Base-by-base conservation (phyloP, 2,329 filamentous ascomycete species). In the Trichophyton equinum region DNA sequence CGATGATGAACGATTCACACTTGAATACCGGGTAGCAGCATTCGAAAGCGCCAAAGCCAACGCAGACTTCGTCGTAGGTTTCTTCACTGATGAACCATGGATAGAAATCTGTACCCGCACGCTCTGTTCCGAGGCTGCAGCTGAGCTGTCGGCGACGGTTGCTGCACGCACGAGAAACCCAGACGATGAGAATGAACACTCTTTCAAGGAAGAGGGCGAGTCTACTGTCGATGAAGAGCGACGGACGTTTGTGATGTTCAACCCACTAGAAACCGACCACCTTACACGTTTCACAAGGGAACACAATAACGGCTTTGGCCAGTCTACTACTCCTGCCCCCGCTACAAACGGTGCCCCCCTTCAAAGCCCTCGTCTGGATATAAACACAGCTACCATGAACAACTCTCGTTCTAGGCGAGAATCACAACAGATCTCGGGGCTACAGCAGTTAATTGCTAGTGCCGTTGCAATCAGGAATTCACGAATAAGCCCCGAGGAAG, bases 11-110 rank as follows among this genome's bases (percentile, higher is more conserved):
- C 66, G 68, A 7, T 73, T 73, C 56, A 72, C 68, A 4, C 59
- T 66, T 4, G 69, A 71, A 13, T 75, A 74, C 60, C 68, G 72
- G 60, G 64, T 68, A 57, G 70, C 68, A 57, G 72, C 69, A 36
- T 64, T 76, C 58, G 70, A 69, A n/a, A 71, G 72, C 15, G 74
- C 72, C 47, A 71, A 70, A 62, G 69, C 72, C 58, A 73, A 76
- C 60, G 69, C 69, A 46, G 73, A 76, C 61, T 76, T 76, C 61
- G 73, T 76, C 15, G 62, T 72, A 11, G 74, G 74, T 3, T 72
- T 76, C 51, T 25, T 71, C 18, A 71, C 67, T 33, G 68, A 66
- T 44, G 73, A 75, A 56, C 68, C 72, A 18, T 76, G 71, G 67
- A 70, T 73, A 58, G 62, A 68, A 22, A 65, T 70, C 9, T 71